A percentile compares a stretch with the other conserved stretches of the same genome.
Evolutionary conservation across 139 green algal species (phyloP).

Genomic region (Micromonas commoda): DNA sequence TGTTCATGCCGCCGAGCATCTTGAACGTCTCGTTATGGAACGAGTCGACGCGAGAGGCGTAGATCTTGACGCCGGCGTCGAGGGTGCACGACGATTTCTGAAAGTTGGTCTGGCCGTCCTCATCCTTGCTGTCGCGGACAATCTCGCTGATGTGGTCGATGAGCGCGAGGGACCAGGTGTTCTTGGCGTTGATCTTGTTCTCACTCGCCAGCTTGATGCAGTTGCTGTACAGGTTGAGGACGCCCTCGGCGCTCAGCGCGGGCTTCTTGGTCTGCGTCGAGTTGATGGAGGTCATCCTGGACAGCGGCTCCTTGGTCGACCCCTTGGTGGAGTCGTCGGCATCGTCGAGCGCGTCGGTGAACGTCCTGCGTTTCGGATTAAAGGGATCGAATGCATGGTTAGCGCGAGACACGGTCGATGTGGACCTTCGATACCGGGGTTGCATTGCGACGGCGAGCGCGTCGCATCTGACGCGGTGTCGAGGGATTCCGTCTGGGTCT

Average conservation of each 20-base stretch:
- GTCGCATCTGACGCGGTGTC: not conserved
- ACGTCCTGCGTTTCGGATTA: not conserved
- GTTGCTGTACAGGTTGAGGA: constrained; percentile 53
- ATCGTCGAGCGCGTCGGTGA: not conserved
- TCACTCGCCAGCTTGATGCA: constrained; percentile 74
- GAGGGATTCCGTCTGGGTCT: not conserved
- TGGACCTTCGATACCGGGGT: not conserved
- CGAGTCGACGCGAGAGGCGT: constrained; percentile 74
- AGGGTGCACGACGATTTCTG: constrained; percentile 76
- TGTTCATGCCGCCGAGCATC: constrained; percentile 35
- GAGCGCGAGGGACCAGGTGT: constrained; percentile 73
- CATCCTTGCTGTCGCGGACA: constrained; percentile 48
- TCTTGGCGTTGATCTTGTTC: constrained; percentile 57
- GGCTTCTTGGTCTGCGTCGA: not conserved
- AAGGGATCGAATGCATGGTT: not conserved
- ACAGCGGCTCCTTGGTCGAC: not conserved
- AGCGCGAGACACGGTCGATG: not conserved
- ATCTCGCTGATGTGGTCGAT: constrained; percentile 78
- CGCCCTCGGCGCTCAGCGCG: not conserved
- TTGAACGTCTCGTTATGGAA: constrained; percentile 73
- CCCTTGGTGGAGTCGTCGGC: not conserved
- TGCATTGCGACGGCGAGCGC: too few relatives aligned
- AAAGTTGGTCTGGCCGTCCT: constrained; percentile 68
- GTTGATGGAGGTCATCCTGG: not conserved
- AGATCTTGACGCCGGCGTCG: constrained; percentile 87